A percentile compares a stretch with the other conserved stretches of the same genome.
phyloP scores from a whole-genome alignment of 805 yeast species.

The Ogataea wickerhamii region DNA sequence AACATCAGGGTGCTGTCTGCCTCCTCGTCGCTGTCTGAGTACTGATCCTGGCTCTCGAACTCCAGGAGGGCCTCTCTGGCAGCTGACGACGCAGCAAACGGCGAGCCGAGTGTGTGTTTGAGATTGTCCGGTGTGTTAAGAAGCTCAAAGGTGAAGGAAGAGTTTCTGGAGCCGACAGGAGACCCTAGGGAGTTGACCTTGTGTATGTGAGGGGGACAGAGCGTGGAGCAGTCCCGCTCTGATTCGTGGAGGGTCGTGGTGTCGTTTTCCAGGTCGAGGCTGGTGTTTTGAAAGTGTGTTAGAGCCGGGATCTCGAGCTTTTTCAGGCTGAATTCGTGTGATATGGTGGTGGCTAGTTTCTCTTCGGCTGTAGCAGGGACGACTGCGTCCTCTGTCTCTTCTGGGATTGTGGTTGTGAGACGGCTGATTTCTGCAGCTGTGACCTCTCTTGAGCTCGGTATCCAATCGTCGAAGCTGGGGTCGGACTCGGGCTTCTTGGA shows the following conservation, averaged over 20 bases:
- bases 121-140: constrained; percentile 17
- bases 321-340: not conserved
- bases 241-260: not conserved
- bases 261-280: not conserved
- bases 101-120: constrained; percentile 2
- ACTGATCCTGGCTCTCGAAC: constrained; percentile 8
- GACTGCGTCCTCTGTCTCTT: not conserved
- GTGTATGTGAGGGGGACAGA: constrained; percentile 15
- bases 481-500: not conserved
- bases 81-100: not conserved
- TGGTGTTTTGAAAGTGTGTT: not conserved
- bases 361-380: constrained; percentile 6
- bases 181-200: constrained; percentile 23
- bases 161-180: constrained; percentile 25
- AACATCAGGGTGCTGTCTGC: constrained; percentile 20
- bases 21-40: constrained; percentile 16
- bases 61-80: not conserved
- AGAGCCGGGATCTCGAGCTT: not conserved
- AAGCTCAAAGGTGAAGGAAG: constrained; percentile 26
- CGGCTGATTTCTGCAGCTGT: not conserved
- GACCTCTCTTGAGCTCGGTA: not conserved
- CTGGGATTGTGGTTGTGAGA: not conserved
- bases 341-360: constrained; percentile 2
- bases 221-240: not conserved
- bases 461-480: not conserved